Evolutionary conservation across 2,329 filamentous ascomycete species (phyloP), one percentile per base, ranked within the genome.

Genomic region (Paecilomyces variotii): DNA sequence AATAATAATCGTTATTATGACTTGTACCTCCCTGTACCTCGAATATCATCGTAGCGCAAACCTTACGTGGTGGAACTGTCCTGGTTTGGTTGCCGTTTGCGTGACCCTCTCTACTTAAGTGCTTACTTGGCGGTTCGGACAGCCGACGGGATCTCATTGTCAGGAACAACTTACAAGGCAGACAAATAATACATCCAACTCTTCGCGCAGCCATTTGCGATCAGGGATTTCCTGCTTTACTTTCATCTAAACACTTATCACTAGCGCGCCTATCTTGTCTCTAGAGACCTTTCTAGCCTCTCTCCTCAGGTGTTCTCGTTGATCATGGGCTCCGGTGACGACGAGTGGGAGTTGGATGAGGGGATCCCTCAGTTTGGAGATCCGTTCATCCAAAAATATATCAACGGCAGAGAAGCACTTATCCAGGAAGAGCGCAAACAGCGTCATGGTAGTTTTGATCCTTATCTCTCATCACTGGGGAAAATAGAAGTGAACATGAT

Each of bases 391-490:
- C 85, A 90, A 66, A 86, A 93, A 70, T 97, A 96, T 69, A 77
- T 96, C 45, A 76, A 84, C 51, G 90, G 90, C 25, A 84, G 92
- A 55, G 82, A 87, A 65, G 86, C 85, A 27, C 81, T 97, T 56
- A 88, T 96, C 59, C 80, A 81, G 19, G 84, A 96, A 70, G 94
- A 97, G 73, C 87, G 90, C 74, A 88, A 86, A 67, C 84, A 89
- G 68, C 86, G 92, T 60, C 91, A 91, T 72, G 91, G 90, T 89
- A 72, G 19, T 19, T 19, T 19, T 19, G 19, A 62, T 81, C 76
- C 61, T 7, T n/a, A 35, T 3, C 14, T 27, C 11, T 32, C 30
- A 3, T 9, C 53, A 10, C 39, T 24, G 3, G 7, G 39, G 3
- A 3, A 39, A 24, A 45, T 45, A 19, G 19, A n/a, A 45, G n/a